Evolutionary conservation across 495 filamentous ascomycete species (phyloP), one percentile per base, ranked within the genome.

Genomic region (Penicillium malachiteum): DNA sequence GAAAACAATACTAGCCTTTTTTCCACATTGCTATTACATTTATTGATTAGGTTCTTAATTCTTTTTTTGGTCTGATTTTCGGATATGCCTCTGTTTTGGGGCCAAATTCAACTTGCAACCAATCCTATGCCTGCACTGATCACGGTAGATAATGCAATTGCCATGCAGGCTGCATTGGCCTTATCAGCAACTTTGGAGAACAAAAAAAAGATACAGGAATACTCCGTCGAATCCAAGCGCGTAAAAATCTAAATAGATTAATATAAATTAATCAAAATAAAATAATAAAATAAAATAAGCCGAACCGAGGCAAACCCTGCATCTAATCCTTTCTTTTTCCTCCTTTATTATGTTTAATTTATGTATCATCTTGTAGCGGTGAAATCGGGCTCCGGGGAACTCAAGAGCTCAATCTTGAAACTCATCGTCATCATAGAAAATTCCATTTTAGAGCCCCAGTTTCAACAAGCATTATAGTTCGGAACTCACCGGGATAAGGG

Each of bases 121-220:
- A 37, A 39, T 39, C 35, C 48, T 7, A 50, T 9, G 2, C 0
- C 48, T 60, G 61, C 51, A 64, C 49, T 31, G 56, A 63, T 63
- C 60, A 56, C 50, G 58, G 56, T 44, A 61, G 64, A 66, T 66
- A 66, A 66, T 61, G 64, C 57, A 66, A 53, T 60, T 64, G 48
- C 48, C 40, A 64, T 64, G 38, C 53, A 37, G 50, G 53, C 60
- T 53, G 63, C 59, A 57, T 55, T 16, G 50, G 45, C 60, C 56
- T 60, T 62, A 65, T 65, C 62, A 39, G 42, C 26, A 18, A 10
- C 5, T 30, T 41, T 18, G 14, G 3, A 52, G 48, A 50, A 39
- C 5, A 16, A n/a, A 39, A 46, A 17, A n/a, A n/a, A 2, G 17
- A 49, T 21, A 49, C 32, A 33, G 47, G 21, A 26, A 26, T 26